These are phyloP conservation scores for Plasmodium ovale DNA, from an alignment of 169 alveolate genomes.

Conservation along the genomic window DNA sequence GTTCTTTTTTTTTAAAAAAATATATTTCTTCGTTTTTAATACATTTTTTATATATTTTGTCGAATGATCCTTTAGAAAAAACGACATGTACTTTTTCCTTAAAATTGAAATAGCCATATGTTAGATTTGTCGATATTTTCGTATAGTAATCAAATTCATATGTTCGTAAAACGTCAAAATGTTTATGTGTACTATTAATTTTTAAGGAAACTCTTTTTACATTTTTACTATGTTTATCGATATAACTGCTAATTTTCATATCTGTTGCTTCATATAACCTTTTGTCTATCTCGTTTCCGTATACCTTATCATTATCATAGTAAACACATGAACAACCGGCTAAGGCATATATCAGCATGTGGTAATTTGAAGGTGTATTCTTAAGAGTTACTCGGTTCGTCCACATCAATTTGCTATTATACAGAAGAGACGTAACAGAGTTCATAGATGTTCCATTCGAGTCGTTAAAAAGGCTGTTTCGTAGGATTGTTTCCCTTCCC, in stretches of 20 bases:
- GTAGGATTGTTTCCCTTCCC: background rate
- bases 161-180: conserved; percentile 36
- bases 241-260: conserved; percentile 39
- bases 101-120: conserved; percentile 57
- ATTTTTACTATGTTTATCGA: conserved; percentile 28
- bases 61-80: conserved; percentile 75
- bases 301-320: conserved; percentile 24
- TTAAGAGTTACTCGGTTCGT: conserved; percentile 50
- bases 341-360: conserved; percentile 53
- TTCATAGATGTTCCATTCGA: conserved; percentile 63
- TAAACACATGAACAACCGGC: conserved; percentile 74
- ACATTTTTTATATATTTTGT: conserved; percentile 59
- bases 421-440: conserved; percentile 45
- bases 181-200: conserved; percentile 14
- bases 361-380: conserved; percentile 52
- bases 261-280: conserved; percentile 65
- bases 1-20: conserved; percentile 71
- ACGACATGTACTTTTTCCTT: conserved; percentile 38
- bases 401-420: conserved; percentile 72
- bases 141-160: conserved; percentile 70
- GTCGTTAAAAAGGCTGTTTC: conserved; percentile 26
- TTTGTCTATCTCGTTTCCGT: conserved; percentile 70
- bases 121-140: conserved; percentile 52
- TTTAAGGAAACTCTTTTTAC: conserved; percentile 56
- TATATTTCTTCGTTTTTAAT: conserved; percentile 38